These are phyloP conservation scores for Protomyces inouyei DNA, from an alignment of 1,139 yeast species.

Conservation along the genomic window DNA sequence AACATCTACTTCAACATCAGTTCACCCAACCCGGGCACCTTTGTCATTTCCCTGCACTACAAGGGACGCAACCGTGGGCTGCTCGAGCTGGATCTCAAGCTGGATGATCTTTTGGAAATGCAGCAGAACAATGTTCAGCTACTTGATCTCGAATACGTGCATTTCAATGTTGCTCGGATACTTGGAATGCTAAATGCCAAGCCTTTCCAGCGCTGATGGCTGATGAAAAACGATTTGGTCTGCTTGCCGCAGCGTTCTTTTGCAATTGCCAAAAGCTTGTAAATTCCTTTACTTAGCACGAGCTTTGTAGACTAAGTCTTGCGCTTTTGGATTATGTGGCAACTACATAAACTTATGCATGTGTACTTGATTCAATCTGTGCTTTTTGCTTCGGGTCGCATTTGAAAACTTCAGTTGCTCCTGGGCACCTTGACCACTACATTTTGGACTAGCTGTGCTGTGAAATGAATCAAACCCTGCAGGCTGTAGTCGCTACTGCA, in stretches of 20 bases:
- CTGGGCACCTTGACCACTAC: too few species aligned
- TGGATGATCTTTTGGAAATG: constrained; percentile 42
- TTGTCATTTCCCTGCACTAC: constrained; percentile 39
- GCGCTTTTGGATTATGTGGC: too few species aligned
- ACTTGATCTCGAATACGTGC: constrained; percentile 40
- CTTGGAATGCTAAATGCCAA: constrained; percentile 31
- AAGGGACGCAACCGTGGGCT: constrained; percentile 39
- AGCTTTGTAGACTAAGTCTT: too few species aligned
- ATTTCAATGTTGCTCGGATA: constrained; percentile 34
- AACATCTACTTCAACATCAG: constrained; percentile 36
- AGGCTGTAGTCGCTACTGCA: not conserved
- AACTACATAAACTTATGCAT: too few species aligned
- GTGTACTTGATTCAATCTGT: too few species aligned
- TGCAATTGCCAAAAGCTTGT: too few species aligned
- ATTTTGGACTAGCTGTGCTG: too few species aligned
- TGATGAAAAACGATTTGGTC: not conserved
- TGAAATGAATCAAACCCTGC: not conserved
- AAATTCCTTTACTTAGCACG: too few species aligned
- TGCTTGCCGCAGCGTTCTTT: not conserved
- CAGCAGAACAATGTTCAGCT: constrained; percentile 36
- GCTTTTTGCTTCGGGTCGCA: too few species aligned
- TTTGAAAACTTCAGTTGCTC: too few species aligned
- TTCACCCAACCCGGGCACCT: constrained; percentile 41
- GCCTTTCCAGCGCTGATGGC: constrained; percentile 25
- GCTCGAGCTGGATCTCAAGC: constrained; percentile 38